Evolutionary conservation across 208 protist species (phyloP).

Genomic region (Angomonas ambiguus): DNA sequence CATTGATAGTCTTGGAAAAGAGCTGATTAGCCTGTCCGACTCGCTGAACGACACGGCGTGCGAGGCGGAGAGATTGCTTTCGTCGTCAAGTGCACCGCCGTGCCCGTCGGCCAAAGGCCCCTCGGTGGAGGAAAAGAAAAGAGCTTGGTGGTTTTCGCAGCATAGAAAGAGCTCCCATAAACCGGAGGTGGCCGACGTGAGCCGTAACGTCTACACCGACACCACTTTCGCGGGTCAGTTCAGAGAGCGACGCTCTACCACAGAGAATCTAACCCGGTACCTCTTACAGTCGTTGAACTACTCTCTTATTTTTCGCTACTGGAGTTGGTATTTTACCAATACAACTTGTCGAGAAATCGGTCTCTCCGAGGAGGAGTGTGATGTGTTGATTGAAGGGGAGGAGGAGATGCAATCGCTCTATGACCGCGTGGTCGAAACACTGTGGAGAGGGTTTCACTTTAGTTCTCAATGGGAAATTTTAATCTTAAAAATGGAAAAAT

Average conservation of each 20-base stretch:
- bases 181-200: conserved; percentile 7
- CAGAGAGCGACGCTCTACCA: conserved; percentile 17
- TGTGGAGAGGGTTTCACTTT: conserved; percentile 1
- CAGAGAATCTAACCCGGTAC: conserved; percentile 12
- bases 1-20: conserved; percentile 18
- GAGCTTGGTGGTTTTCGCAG: background rate
- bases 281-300: conserved; percentile 20
- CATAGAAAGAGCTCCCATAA: background rate
- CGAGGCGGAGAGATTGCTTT: background rate
- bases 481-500: background rate
- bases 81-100: background rate
- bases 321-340: conserved; percentile 41
- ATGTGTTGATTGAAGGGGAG: conserved; percentile 18
- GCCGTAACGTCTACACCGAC: conserved; percentile 16
- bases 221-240: conserved; percentile 29
- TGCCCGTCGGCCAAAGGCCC: conserved; percentile 4
- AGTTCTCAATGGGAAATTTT: conserved; percentile 18
- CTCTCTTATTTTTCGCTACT: conserved; percentile 27
- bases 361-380: conserved; percentile 17
- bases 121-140: background rate
- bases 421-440: conserved; percentile 16
- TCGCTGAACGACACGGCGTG: conserved; percentile 14
- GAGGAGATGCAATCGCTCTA: conserved; percentile 23
- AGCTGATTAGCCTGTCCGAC: conserved; percentile 19
- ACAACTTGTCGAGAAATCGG: conserved; percentile 31